Conservation (phyloP, 2,329 filamentous ascomycete species). For the Pseudopithomyces chartarum region DNA sequence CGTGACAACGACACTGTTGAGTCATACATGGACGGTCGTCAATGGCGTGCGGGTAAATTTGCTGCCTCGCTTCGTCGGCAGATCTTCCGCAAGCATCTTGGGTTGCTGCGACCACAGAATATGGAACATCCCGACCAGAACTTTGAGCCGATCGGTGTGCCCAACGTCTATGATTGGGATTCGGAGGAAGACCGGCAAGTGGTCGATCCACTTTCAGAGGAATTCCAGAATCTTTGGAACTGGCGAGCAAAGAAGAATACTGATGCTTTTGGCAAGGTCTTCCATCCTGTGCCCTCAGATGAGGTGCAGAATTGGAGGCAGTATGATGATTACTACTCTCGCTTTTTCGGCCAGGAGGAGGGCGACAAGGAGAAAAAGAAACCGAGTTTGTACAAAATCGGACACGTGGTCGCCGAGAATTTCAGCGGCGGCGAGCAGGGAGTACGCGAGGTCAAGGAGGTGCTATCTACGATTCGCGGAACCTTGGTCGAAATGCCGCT, state of each 20-base stretch:
- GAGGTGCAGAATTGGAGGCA: constrained; percentile 71
- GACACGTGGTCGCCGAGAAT: constrained; percentile 73
- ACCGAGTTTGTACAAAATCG: constrained; percentile 73
- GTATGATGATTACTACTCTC: constrained; percentile 73
- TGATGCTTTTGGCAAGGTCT: constrained; percentile 77
- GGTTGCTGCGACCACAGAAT: constrained; percentile 76
- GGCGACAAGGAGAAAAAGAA: constrained; percentile 48
- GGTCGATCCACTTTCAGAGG: constrained; percentile 70
- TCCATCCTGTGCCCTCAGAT: constrained; percentile 78
- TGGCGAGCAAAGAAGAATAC: constrained; percentile 77
- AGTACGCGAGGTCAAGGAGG: constrained; percentile 61
- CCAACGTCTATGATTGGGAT: constrained; percentile 59
- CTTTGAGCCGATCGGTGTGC: constrained; percentile 61
- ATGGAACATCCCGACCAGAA: constrained; percentile 64
- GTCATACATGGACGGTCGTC: constrained; percentile 73
- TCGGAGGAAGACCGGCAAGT: constrained; percentile 62
- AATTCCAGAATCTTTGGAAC: constrained; percentile 75
- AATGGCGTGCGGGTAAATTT: constrained; percentile 74
- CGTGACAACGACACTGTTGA: constrained; percentile 75
- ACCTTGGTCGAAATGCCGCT: constrained; percentile 82
- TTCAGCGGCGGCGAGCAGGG: constrained; percentile 51
- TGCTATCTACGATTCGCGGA: constrained; percentile 72
- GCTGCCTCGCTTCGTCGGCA: constrained; percentile 81
- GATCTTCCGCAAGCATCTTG: constrained; percentile 90
- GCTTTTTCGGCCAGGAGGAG: constrained; percentile 62